These are phyloP conservation scores for Punica granatum DNA, from an alignment of 345 rosid species.

Conservation along the genomic window DNA sequence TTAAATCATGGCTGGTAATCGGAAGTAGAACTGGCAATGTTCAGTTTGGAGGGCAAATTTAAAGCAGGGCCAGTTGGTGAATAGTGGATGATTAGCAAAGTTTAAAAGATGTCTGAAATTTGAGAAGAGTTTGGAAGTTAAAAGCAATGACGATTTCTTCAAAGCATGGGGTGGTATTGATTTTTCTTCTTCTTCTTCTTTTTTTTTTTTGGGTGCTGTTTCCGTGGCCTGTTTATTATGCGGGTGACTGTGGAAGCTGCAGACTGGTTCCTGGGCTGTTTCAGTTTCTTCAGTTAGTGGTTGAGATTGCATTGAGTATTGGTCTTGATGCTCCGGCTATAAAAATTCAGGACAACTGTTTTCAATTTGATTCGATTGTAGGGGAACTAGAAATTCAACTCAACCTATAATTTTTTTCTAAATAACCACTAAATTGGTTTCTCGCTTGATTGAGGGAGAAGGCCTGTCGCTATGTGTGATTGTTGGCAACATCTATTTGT, in stretches of 20 bases:
- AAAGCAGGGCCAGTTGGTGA: not conserved
- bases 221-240: too few relatives aligned
- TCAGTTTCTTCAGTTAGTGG: not conserved
- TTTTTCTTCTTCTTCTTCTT: too few relatives aligned
- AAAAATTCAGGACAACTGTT: too few relatives aligned
- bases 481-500: not conserved
- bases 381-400: not conserved
- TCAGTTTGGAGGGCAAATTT: not conserved
- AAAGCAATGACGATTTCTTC: not conserved
- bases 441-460: not conserved
- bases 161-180: too few relatives aligned
- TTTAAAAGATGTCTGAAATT: not conserved
- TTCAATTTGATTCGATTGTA: not conserved
- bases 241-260: not conserved
- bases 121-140: not conserved
- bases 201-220: too few relatives aligned
- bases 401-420: not conserved
- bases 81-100: not conserved
- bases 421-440: not conserved
- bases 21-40: not conserved
- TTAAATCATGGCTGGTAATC: not conserved
- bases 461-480: not conserved
- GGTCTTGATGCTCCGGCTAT: not conserved
- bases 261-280: not conserved
- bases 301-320: not conserved